phyloP scores from a whole-genome alignment of 2,329 filamentous ascomycete genomes.

The Stemphylium lycopersici region DNA sequence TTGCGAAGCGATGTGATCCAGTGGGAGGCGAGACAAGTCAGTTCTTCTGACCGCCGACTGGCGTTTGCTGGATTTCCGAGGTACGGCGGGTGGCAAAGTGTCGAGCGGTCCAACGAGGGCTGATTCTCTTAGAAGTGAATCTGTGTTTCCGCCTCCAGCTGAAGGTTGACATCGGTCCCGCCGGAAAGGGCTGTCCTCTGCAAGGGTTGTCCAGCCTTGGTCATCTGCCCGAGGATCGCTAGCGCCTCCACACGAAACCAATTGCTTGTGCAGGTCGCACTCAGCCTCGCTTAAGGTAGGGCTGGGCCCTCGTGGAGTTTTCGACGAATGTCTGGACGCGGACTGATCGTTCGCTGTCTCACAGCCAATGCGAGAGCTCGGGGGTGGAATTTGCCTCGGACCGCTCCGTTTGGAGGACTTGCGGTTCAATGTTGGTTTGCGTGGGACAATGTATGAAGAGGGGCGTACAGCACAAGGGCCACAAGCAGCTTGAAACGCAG shows the following conservation, averaged over 20 bases:
- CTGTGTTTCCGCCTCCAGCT: slow-evolving; percentile 8
- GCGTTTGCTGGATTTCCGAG: slow-evolving; percentile 52
- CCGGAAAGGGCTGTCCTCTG: slow-evolving; percentile 31
- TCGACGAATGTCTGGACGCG: slow-evolving; percentile 23
- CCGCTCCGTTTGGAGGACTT: slow-evolving; percentile 28
- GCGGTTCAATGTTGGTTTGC: slow-evolving; percentile 26
- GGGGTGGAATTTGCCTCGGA: slow-evolving; percentile 20
- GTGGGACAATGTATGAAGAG: slow-evolving; percentile 13
- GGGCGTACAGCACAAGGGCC: slow-evolving; percentile 16
- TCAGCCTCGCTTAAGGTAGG: slow-evolving; percentile 57
- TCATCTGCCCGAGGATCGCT: slow-evolving; percentile 50
- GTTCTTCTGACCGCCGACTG: slow-evolving; percentile 30
- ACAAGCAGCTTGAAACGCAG: slow-evolving; percentile 38
- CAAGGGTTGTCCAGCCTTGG: slow-evolving; percentile 26
- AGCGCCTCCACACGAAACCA: slow-evolving; percentile 41
- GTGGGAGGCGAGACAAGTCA: slow-evolving; percentile 35
- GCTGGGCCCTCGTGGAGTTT: slow-evolving; percentile 32
- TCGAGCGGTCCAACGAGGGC: slow-evolving; percentile 9
- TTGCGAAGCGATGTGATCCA: slow-evolving; percentile 41
- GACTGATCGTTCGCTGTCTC: slow-evolving; percentile 32
- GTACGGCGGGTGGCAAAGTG: slow-evolving; percentile 43
- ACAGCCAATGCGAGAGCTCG: slow-evolving; percentile 26
- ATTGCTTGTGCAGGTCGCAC: slow-evolving; percentile 43
- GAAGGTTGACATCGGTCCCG: slow-evolving; percentile 21
- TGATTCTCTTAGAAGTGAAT: slow-evolving; percentile 18